Evolutionary conservation across 179 eudicot species (phyloP), one percentile per base, ranked within the genome.

Genomic region (Spinacia oleracea): DNA sequence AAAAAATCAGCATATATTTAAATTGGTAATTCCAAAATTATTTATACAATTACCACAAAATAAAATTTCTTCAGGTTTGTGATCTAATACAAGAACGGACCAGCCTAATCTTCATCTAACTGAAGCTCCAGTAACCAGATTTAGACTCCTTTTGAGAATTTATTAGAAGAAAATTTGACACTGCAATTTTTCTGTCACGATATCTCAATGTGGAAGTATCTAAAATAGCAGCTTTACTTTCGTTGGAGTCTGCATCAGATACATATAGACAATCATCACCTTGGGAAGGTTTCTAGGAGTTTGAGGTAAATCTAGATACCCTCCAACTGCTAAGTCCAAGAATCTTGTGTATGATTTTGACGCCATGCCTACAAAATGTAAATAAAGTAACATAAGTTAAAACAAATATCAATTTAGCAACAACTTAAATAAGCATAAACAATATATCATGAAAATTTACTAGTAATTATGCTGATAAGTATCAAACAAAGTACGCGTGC

Each of bases 141-240:
- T 76, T 56, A 3, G 72, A 58, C 38, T 83, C 86, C 76, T 76
- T 87, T 14, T 80, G 64, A 70, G 88, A 84, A 80, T 80, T 85
- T 56, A 87, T 27, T 2, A 88, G 89, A 29, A 87, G 89, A 64
- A 87, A 85, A 67, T 87, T 87, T 5, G 86, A 78, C 16, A 87
- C 89, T 46, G 85, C 45, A 14, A 87, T 83, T 59, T 68, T 79
- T 63, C 84, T 81, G 16, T 75, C 84, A 21, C 77, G 73, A 31
- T 48, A 80, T 64, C 67, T 16, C 10, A 74, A 43, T 32, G 69
- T 51, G 55, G 77, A 74, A 65, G 68, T 73, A 58, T 78, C 84
- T 23, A 64, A 62, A 64, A 15, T 50, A 43, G 48, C 7, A 68
- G 75, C 70, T 31, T 35, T 72, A 69, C 64, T n/a, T 12, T 72